phyloP scores from a whole-genome alignment of 2,329 filamentous ascomycete genomes.

The Penicillium hordei region DNA sequence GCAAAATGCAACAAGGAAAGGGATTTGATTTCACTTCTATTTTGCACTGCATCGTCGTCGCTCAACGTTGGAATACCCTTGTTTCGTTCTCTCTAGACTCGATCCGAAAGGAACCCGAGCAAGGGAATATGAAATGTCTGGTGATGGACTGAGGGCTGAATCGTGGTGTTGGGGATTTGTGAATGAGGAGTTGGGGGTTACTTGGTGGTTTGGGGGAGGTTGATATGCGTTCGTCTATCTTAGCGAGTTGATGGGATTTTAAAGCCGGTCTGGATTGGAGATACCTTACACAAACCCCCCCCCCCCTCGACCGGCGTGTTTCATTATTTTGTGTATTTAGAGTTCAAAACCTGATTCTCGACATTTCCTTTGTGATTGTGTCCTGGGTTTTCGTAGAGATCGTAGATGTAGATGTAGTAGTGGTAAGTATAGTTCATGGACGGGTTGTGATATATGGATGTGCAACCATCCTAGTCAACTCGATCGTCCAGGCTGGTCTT shows the following conservation, averaged over 20 bases:
- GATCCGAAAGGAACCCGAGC: constrained; percentile 10
- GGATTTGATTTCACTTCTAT: constrained; percentile 23
- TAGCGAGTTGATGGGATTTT: constrained; percentile 29
- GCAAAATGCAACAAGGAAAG: constrained; percentile 16
- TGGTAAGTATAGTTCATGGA: neutral
- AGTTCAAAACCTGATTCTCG: constrained; percentile 40
- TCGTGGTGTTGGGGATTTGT: neutral
- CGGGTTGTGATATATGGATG: neutral
- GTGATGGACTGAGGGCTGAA: neutral
- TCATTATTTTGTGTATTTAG: constrained; percentile 44
- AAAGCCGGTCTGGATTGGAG: constrained; percentile 30
- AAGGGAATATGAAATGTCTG: constrained; percentile 2
- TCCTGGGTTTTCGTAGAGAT: neutral
- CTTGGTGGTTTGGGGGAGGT: neutral
- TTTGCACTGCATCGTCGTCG: constrained; percentile 6
- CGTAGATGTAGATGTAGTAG: constrained; percentile 2
- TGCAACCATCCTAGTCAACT: neutral
- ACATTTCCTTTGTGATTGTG: constrained; percentile 26
- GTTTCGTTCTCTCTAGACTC: constrained; percentile 9
- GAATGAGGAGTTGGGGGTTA: neutral
- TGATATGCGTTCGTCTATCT: constrained; percentile 17
- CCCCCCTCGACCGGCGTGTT: constrained; percentile 32
- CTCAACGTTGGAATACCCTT: neutral
- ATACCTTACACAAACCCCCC: constrained; percentile 20
- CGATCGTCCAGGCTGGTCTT: neutral